A percentile compares a stretch with the other conserved stretches of the same genome.
Conservation (phyloP, 129 eudicot species). For the Apium graveolens region DNA sequence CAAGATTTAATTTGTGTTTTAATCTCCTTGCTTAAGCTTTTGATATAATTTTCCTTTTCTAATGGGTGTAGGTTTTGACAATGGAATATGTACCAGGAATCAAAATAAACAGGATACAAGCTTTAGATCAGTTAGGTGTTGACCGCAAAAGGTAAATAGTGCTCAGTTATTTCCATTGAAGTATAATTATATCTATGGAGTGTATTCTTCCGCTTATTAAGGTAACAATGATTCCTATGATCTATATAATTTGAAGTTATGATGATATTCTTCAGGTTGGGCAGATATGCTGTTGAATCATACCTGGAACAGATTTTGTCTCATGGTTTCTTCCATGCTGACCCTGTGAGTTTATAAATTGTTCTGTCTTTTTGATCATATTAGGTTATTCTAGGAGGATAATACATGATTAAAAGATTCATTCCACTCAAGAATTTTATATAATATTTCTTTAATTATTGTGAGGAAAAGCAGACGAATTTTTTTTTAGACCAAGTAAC, state of each 20-base stretch:
- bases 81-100: constrained; percentile 99
- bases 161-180: background rate
- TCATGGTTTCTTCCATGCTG: constrained; percentile 97
- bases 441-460: background rate
- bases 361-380: constrained; percentile 7
- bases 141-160: constrained; percentile 73
- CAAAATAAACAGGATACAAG: constrained; percentile 88
- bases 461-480: background rate
- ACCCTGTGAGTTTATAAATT: constrained; percentile 60
- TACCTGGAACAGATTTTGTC: constrained; percentile 89
- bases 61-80: constrained; percentile 50
- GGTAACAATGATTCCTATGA: background rate
- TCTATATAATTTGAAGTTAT: constrained; percentile 13
- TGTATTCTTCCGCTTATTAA: background rate
- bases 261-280: constrained; percentile 50
- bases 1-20: background rate
- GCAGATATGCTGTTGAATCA: constrained; percentile 97
- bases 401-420: background rate
- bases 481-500: no score
- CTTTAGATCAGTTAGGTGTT: constrained; percentile 92
- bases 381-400: background rate
- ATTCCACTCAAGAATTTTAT: background rate
- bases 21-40: background rate
- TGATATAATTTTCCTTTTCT: constrained; percentile 13
- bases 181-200: background rate